Evolutionary conservation across 179 eudicot genomes (phyloP), one percentile per base, ranked within the genome.

Genomic region (Drosera spatulata): DNA sequence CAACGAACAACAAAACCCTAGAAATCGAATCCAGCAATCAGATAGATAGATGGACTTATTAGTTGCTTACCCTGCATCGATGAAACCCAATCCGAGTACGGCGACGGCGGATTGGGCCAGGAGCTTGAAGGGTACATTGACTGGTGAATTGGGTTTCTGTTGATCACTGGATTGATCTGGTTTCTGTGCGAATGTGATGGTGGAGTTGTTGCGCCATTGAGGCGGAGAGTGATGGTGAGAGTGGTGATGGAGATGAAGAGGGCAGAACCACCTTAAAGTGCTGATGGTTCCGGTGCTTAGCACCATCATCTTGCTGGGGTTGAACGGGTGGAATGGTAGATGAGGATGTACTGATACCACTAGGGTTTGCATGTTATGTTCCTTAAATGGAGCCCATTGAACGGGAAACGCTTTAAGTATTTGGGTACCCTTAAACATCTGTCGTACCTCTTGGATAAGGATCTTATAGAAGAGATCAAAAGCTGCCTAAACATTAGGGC

Each of bases 61-160:
- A 61, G 10, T 39, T 14, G 5, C n/a, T 22, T 49, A 53, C 66
- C 66, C 66, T 3, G 59, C 66, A 53, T 63, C 66, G 55, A 63
- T 45, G 9, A 63, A 63, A 0, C 66, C 66, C 22, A 63, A 54
- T 15, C 41, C 59, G 40, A 44, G 43, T 41, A 63, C 42, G 4
- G 66, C 14, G 39, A 53, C 42, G 66, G 66, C 66, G n/a, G 59
- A 53, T 54, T 62, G 66, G 43, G 56, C 44, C 3, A 54, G 33
- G 39, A 62, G 44, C 11, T 61, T 61, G 12, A 44, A 49, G 53
- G 64, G 10, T 44, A 50, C 3, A 4, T 50, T 61, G 54, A 60
- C 0, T 39, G 58, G 14, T 6, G 12, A 37, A 39, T 40, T 55
- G 9, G 58, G 7, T 2, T 55, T 55, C 41, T 55, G 42, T 37